Evolutionary conservation across 169 alveolate species (phyloP).

Genomic region (Plasmodium cynomolgi): DNA sequence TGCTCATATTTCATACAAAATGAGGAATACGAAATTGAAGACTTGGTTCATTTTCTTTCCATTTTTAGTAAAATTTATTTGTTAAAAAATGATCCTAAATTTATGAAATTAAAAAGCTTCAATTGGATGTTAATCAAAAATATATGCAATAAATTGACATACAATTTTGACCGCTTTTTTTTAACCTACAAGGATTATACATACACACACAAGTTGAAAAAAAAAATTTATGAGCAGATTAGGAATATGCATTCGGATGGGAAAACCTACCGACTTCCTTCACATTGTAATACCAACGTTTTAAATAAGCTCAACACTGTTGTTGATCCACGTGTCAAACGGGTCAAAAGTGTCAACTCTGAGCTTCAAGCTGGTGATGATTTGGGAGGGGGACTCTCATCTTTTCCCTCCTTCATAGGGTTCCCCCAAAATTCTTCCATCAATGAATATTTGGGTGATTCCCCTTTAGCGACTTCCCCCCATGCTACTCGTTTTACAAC

Average conservation of each 20-base stretch:
- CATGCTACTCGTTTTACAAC: neutral
- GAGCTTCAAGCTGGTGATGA: neutral
- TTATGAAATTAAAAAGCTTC: neutral
- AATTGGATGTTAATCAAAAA: slow-evolving; percentile 34
- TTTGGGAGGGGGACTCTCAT: neutral
- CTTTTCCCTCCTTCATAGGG: neutral
- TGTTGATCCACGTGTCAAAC: neutral
- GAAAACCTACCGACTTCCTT: neutral
- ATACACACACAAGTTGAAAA: slow-evolving; percentile 9
- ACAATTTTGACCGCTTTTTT: slow-evolving; percentile 36
- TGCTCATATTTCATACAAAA: slow-evolving; percentile 22
- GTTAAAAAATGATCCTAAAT: slow-evolving; percentile 11
- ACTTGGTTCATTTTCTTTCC: slow-evolving; percentile 24
- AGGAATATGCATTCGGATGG: neutral
- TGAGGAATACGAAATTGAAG: slow-evolving; percentile 49
- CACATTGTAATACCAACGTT: neutral
- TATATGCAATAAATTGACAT: slow-evolving; percentile 38
- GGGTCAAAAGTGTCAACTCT: neutral
- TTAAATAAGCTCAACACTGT: neutral
- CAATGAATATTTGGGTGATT: neutral
- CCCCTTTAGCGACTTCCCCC: neutral
- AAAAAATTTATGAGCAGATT: slow-evolving; percentile 4
- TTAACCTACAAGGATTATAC: slow-evolving; percentile 10
- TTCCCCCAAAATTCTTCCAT: neutral
- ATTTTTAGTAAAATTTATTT: slow-evolving; percentile 24